Evolutionary conservation across 2,329 filamentous ascomycete genomes (phyloP).

Genomic region (Amauroascus verrucosus): DNA sequence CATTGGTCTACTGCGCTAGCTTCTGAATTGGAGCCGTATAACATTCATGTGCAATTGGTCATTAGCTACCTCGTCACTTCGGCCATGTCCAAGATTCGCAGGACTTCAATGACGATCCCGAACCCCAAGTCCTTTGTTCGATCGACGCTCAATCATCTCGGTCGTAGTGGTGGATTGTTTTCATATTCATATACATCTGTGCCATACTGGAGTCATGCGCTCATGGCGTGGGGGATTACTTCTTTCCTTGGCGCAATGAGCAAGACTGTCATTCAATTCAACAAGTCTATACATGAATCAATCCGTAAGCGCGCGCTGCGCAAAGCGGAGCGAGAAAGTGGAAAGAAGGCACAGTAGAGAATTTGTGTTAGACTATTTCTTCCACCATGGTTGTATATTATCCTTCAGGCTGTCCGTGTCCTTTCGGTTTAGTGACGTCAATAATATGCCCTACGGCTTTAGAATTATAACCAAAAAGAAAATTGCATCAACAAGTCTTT

Average conservation of each 20-base stretch:
- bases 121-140: conserved; percentile 73
- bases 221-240: conserved; percentile 73
- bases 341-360: conserved; percentile 33
- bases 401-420: too few relatives aligned
- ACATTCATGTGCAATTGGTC: conserved; percentile 82
- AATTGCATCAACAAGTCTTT: too few relatives aligned
- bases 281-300: conserved; percentile 64
- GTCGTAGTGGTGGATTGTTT: conserved; percentile 64
- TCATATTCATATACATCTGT: conserved; percentile 73
- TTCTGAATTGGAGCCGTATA: conserved; percentile 67
- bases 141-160: conserved; percentile 68
- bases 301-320: conserved; percentile 73
- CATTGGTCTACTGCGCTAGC: conserved; percentile 86
- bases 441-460: too few relatives aligned
- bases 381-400: too few relatives aligned
- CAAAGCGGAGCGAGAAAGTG: conserved; percentile 74
- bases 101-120: conserved; percentile 65
- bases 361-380: too few relatives aligned
- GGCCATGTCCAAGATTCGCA: conserved; percentile 93
- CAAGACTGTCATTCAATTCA: conserved; percentile 48
- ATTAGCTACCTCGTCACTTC: conserved; percentile 89
- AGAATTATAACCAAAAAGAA: too few relatives aligned
- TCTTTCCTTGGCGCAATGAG: conserved; percentile 51
- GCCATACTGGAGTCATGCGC: conserved; percentile 83
- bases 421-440: too few relatives aligned